A percentile compares a stretch with the other conserved stretches of the same genome.
These are phyloP conservation scores for Aspergillus versicolor DNA, from an alignment of 2,329 filamentous ascomycete species.

Conservation along the genomic window DNA sequence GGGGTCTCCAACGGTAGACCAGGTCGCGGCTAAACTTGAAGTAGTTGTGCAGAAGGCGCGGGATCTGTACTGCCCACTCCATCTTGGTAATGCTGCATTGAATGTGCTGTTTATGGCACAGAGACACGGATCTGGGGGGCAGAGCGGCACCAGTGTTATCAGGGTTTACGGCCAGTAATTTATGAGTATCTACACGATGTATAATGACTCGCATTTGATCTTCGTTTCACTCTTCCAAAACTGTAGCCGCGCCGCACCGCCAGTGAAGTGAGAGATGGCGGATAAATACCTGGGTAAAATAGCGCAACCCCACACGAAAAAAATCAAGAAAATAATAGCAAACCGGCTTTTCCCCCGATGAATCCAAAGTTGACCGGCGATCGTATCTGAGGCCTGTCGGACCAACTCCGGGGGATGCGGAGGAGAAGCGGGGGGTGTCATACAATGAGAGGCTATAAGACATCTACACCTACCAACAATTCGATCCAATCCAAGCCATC, in stretches of 20 bases:
- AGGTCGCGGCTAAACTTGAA: conserved; percentile 39
- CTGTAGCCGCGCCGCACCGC: background rate
- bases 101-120: conserved; percentile 34
- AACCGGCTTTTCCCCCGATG: background rate
- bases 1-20: conserved; percentile 37
- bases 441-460: background rate
- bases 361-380: background rate
- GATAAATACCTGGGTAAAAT: background rate
- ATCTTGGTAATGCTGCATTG: conserved; percentile 39
- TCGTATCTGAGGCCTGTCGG: conserved; percentile 12
- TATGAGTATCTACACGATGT: background rate
- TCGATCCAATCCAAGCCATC: too few species aligned
- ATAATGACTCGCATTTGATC: background rate
- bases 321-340: background rate
- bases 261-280: background rate
- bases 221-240: background rate
- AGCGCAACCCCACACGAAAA: background rate
- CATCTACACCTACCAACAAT: background rate
- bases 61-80: conserved; percentile 38
- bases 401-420: conserved; percentile 14
- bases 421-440: background rate
- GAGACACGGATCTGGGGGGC: conserved; percentile 29
- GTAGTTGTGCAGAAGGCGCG: conserved; percentile 44
- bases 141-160: conserved; percentile 33
- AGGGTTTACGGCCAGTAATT: conserved; percentile 27